These are phyloP conservation scores for Amphichorda felina DNA, from an alignment of 2,329 filamentous ascomycete species.

Conservation along the genomic window DNA sequence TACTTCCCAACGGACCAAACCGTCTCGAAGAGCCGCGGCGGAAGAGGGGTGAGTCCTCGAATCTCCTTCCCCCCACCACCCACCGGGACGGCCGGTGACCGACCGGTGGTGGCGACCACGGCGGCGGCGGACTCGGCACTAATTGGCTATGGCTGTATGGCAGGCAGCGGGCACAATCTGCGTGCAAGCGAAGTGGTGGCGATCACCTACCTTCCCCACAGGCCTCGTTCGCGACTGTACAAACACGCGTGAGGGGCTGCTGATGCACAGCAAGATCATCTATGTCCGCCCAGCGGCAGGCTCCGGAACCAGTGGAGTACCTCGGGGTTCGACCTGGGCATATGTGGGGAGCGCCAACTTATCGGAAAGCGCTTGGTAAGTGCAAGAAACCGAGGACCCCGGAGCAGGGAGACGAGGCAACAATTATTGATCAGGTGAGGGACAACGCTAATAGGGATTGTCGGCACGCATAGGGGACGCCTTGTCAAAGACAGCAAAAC, in stretches of 20 bases:
- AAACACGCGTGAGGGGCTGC: conserved; percentile 55
- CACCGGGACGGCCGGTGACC: not conserved
- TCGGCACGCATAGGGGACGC: conserved; percentile 49
- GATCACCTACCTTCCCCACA: conserved; percentile 56
- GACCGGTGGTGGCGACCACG: not conserved
- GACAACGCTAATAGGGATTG: not conserved
- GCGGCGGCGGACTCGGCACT: not conserved
- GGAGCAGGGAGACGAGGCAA: not conserved
- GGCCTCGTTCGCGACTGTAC: conserved; percentile 63
- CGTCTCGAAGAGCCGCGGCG: conserved; percentile 52
- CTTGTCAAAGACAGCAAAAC: conserved; percentile 58
- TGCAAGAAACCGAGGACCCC: conserved; percentile 6
- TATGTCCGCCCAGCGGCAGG: conserved; percentile 25
- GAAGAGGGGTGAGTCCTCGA: conserved; percentile 33
- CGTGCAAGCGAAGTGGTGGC: conserved; percentile 62
- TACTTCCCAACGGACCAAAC: conserved; percentile 74
- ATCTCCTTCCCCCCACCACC: not conserved
- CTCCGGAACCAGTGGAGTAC: conserved; percentile 2
- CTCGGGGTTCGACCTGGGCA: conserved; percentile 45
- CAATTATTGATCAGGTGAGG: not conserved
- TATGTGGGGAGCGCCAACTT: conserved; percentile 89
- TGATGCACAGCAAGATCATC: conserved; percentile 82
- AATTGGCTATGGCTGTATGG: not conserved
- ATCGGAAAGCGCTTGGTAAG: conserved; percentile 85
- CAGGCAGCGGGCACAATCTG: conserved; percentile 75